A percentile compares a stretch with the other conserved stretches of the same genome.
Evolutionary conservation across 2,329 filamentous ascomycete genomes (phyloP).

Genomic region (Colletotrichum navitas): DNA sequence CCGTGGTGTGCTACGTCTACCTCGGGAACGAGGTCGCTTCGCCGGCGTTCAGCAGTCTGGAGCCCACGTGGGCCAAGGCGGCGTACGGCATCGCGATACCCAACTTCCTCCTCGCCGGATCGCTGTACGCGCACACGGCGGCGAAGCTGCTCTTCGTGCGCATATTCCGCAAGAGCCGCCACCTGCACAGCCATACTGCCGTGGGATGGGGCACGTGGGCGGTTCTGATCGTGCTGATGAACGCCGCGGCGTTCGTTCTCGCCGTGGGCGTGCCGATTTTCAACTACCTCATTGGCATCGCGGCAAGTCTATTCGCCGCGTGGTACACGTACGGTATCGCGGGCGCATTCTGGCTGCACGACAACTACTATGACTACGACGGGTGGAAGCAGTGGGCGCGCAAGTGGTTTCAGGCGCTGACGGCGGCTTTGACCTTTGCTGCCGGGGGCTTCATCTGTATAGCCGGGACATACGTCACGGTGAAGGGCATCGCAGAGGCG

Average conservation of each 20-base stretch:
- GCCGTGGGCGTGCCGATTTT: constrained; percentile 65
- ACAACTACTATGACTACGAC: constrained; percentile 58
- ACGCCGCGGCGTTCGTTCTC: constrained; percentile 57
- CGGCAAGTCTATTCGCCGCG: constrained; percentile 63
- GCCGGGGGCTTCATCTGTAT: constrained; percentile 63
- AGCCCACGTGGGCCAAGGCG: constrained; percentile 60
- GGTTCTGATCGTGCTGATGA: constrained; percentile 59
- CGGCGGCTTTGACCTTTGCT: constrained; percentile 58
- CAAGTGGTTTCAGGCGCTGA: constrained; percentile 53
- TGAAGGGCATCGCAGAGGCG: constrained; percentile 50
- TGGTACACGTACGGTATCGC: constrained; percentile 68
- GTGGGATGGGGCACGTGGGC: constrained; percentile 63
- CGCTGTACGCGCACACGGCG: constrained; percentile 64
- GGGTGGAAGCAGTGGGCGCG: constrained; percentile 54
- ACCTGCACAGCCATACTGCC: constrained; percentile 61
- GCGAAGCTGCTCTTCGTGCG: constrained; percentile 65
- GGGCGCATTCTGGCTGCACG: constrained; percentile 65
- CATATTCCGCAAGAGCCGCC: constrained; percentile 58
- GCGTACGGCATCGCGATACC: constrained; percentile 64
- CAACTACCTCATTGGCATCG: constrained; percentile 65
- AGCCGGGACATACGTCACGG: constrained; percentile 62
- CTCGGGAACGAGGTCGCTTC: constrained; percentile 59
- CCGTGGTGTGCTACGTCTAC: constrained; percentile 64
- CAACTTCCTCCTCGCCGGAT: constrained; percentile 63
- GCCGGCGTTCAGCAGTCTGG: constrained; percentile 62